Evolutionary conservation across 2,329 filamentous ascomycete species (phyloP).

Genomic region (Hymenoscyphus fructigenus): DNA sequence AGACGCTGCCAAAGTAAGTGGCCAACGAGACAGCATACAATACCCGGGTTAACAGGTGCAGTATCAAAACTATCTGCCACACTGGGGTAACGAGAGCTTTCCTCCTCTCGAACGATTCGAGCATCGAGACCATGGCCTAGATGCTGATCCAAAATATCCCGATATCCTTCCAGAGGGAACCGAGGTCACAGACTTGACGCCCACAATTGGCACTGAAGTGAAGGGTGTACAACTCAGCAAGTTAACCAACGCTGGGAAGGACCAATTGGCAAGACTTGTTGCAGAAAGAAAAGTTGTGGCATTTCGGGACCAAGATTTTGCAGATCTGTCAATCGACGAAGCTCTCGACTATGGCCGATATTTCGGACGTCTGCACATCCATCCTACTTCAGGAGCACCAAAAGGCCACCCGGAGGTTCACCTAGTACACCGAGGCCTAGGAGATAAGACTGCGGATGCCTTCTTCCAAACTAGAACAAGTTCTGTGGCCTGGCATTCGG

Average conservation of each 20-base stretch:
- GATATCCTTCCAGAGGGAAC: constrained; percentile 61
- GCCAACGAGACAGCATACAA: too few relatives aligned
- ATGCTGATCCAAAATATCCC: constrained; percentile 67
- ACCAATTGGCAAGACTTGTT: constrained; percentile 74
- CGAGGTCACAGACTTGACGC: constrained; percentile 62
- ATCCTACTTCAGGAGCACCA: constrained; percentile 74
- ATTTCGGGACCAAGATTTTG: constrained; percentile 74
- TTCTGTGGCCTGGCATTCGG: constrained; percentile 85
- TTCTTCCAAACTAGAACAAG: constrained; percentile 72
- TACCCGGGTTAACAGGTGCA: constrained; percentile 28
- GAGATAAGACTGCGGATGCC: constrained; percentile 58
- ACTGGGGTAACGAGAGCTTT: constrained; percentile 63
- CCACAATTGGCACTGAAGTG: constrained; percentile 72
- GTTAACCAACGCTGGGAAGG: constrained; percentile 66
- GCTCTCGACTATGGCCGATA: constrained; percentile 70
- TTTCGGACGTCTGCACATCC: constrained; percentile 80
- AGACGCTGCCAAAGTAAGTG: constrained; percentile 32
- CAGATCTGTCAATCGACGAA: constrained; percentile 66
- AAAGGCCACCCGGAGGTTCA: constrained; percentile 73
- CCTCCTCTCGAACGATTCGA: constrained; percentile 67
- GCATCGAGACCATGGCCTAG: constrained; percentile 73
- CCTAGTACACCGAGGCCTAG: constrained; percentile 71
- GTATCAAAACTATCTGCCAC: constrained; percentile 73
- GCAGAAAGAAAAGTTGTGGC: constrained; percentile 76
- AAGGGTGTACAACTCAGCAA: constrained; percentile 69